Evolutionary conservation across 2,329 filamentous ascomycete genomes (phyloP).

Genomic region (Aureobasidium zeae): DNA sequence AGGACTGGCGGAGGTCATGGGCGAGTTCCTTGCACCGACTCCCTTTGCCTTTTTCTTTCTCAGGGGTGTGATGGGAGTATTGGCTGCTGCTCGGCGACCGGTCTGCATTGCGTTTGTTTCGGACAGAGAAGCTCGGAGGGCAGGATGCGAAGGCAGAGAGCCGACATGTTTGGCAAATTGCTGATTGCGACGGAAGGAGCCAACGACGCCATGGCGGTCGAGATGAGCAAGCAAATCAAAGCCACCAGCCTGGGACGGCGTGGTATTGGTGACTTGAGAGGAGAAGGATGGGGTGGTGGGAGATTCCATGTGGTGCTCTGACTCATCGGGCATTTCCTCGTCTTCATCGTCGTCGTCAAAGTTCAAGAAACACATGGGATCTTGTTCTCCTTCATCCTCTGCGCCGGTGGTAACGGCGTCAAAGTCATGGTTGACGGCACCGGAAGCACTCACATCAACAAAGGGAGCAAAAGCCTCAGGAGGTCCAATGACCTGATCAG

Average conservation of each 20-base stretch:
- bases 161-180: constrained; percentile 41
- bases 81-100: constrained; percentile 56
- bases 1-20: constrained; percentile 14
- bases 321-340: constrained; percentile 37
- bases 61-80: constrained; percentile 58
- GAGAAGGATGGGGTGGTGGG: constrained; percentile 39
- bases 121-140: constrained; percentile 54
- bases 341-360: constrained; percentile 55
- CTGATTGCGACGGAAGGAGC: constrained; percentile 61
- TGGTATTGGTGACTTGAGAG: constrained; percentile 40
- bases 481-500: constrained; percentile 17
- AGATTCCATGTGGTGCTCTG: constrained; percentile 28
- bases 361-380: constrained; percentile 62
- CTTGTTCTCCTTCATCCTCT: constrained; percentile 44
- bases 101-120: constrained; percentile 53
- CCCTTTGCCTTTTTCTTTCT: constrained; percentile 37
- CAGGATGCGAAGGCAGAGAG: constrained; percentile 50
- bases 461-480: constrained; percentile 18
- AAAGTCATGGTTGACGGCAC: constrained; percentile 15
- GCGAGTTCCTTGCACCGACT: constrained; percentile 14
- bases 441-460: constrained; percentile 16
- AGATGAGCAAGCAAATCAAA: constrained; percentile 53
- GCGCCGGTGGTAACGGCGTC: constrained; percentile 26
- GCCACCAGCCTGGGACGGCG: constrained; percentile 12
- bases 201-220: constrained; percentile 54